Conservation (phyloP, 2,329 filamentous ascomycete species). For the Pseudonectria buxi region DNA sequence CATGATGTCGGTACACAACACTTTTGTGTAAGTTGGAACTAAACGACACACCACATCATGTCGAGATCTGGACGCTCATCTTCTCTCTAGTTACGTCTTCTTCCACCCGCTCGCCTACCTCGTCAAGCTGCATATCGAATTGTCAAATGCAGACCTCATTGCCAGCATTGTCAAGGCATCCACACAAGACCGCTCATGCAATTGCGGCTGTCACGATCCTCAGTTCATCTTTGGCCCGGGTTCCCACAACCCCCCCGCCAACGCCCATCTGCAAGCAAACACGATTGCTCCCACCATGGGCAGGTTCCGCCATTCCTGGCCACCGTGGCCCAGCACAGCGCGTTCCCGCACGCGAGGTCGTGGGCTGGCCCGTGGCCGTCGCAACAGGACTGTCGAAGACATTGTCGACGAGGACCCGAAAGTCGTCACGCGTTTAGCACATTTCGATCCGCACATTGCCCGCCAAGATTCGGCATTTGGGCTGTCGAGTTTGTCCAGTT, state of each 20-base stretch:
- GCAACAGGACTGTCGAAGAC: background rate
- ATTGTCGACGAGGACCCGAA: no score
- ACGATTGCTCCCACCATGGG: conserved; percentile 13
- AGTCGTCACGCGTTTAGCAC: no score
- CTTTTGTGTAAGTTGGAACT: conserved; percentile 13
- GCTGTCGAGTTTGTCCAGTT: conserved; percentile 8
- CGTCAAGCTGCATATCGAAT: conserved; percentile 21
- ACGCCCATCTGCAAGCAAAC: conserved; percentile 4
- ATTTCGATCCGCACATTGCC: background rate
- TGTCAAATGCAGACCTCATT: conserved; percentile 21
- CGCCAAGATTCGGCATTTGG: conserved; percentile 8
- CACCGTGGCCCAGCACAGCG: conserved; percentile 2
- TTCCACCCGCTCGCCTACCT: conserved; percentile 22
- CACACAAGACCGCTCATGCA: conserved; percentile 11
- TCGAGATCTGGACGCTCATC: no score
- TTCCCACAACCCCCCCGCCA: conserved; percentile 7
- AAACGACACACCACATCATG: background rate
- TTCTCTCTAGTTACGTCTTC: conserved; percentile 13
- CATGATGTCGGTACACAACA: conserved; percentile 17
- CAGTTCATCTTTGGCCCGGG: background rate
- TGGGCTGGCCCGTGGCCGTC: conserved; percentile 1
- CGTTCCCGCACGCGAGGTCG: conserved; percentile 1
- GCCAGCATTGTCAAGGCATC: conserved; percentile 20
- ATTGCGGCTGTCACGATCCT: conserved; percentile 15
- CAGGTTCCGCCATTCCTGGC: conserved; percentile 15